Percentiles rank a stretch among this genome's conserved stretches.
Evolutionary conservation across 2,329 filamentous ascomycete genomes (phyloP).

Genomic region (Corinectria fuckeliana): DNA sequence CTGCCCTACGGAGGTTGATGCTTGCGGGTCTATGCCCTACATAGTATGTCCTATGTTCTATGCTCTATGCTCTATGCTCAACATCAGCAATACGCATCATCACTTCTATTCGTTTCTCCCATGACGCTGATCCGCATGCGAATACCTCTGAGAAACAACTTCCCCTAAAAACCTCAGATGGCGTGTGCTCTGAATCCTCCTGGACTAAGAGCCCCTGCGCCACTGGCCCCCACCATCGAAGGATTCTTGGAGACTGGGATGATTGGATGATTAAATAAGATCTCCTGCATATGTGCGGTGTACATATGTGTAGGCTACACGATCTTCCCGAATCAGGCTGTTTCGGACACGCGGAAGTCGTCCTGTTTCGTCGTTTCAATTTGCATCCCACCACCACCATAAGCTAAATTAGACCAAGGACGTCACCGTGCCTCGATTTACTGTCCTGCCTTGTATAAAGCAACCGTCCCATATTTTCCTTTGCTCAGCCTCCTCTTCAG

Average conservation of each 20-base stretch:
- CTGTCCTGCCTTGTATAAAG: constrained; percentile 1
- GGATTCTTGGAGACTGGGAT: constrained; percentile 4
- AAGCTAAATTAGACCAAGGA: not conserved
- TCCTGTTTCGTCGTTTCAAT: constrained; percentile 12
- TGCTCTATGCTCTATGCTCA: too few species aligned
- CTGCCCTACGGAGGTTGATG: not conserved
- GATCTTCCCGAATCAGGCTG: constrained; percentile 1
- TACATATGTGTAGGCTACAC: not conserved
- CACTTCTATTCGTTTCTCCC: not conserved
- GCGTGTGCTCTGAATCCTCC: constrained; percentile 6
- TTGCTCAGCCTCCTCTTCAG: not conserved
- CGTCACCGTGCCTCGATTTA: not conserved
- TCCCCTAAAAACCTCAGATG: not conserved
- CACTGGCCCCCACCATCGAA: constrained; percentile 10
- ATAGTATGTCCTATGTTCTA: too few species aligned
- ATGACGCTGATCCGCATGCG: not conserved
- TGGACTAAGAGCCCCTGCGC: constrained; percentile 2
- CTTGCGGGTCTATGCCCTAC: too few species aligned
- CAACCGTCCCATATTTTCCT: not conserved
- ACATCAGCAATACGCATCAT: not conserved
- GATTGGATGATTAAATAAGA: not conserved
- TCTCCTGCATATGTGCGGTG: constrained; percentile 2
- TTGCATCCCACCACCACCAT: not conserved
- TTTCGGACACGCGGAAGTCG: constrained; percentile 5
- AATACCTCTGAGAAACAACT: not conserved